These are phyloP conservation scores for Oryza coarctata DNA, from an alignment of 176 grass and related monocot genomes.

Conservation along the genomic window DNA sequence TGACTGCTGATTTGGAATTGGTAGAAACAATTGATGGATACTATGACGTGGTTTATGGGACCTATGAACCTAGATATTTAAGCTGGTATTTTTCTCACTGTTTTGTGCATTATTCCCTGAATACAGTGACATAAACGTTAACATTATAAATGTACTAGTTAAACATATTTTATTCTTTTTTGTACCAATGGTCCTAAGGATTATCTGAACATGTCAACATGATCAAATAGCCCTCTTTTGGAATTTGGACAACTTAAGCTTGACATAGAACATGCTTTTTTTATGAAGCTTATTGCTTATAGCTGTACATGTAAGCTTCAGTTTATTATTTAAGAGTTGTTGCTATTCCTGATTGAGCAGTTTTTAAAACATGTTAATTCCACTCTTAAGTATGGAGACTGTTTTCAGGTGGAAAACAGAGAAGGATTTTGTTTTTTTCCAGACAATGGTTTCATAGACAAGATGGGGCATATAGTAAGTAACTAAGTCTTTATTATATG, in stretches of 20 bases:
- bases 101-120: constrained; percentile 2
- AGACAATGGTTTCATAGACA: constrained; percentile 86
- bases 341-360: background rate
- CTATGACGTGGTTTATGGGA: constrained; percentile 87
- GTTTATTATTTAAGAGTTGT: constrained; percentile 12
- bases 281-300: constrained; percentile 19
- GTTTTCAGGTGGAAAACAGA: constrained; percentile 84
- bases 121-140: background rate
- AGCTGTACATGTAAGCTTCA: background rate
- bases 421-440: constrained; percentile 91
- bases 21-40: constrained; percentile 76
- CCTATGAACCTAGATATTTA: constrained; percentile 81
- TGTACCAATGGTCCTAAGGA: background rate
- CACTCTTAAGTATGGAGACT: constrained; percentile 6
- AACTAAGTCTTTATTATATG: constrained; percentile 21
- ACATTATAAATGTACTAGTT: background rate
- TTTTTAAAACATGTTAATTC: constrained; percentile 26
- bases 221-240: background rate
- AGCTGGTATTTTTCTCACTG: constrained; percentile 53
- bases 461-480: constrained; percentile 94
- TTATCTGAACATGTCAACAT: background rate
- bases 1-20: constrained; percentile 82
- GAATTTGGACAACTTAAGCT: constrained; percentile 22
- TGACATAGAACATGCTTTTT: background rate
- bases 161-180: background rate